A percentile compares a stretch with the other conserved stretches of the same genome.
phyloP scores from a whole-genome alignment of 441 rosid species.

The Francoa sonchifolia region DNA sequence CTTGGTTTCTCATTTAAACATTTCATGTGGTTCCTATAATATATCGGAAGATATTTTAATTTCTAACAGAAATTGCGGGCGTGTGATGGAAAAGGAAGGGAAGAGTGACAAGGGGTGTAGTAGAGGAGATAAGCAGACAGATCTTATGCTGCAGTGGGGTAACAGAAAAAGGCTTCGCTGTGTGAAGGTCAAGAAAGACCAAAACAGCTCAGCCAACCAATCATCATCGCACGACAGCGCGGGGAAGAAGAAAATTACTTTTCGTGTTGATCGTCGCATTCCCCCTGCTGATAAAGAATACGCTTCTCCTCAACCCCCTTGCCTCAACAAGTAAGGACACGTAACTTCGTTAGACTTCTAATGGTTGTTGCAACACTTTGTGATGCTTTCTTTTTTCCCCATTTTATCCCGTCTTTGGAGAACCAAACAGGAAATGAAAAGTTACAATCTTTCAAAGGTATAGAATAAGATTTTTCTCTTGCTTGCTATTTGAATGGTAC shows the following conservation, averaged over 20 bases:
- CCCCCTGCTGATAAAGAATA: constrained; percentile 37
- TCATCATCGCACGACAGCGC: too few relatives aligned
- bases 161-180: constrained; percentile 73
- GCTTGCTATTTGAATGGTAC: too few relatives aligned
- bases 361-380: not conserved
- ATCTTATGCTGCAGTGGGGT: constrained; percentile 86
- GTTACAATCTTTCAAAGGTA: too few relatives aligned
- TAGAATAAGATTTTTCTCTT: too few relatives aligned
- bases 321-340: constrained; percentile 40
- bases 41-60: not conserved
- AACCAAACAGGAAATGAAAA: too few relatives aligned
- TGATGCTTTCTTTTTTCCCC: not conserved
- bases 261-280: constrained; percentile 30
- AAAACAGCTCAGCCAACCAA: constrained; percentile 25
- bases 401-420: not conserved
- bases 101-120: constrained; percentile 25
- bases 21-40: too few relatives aligned
- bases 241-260: constrained; percentile 39
- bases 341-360: constrained; percentile 2
- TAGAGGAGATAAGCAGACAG: constrained; percentile 40
- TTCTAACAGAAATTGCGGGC: constrained; percentile 1
- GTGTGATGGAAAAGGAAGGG: constrained; percentile 47
- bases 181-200: constrained; percentile 55
- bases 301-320: constrained; percentile 30
- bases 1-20: too few relatives aligned